These are phyloP conservation scores for Diaporthe vaccinii DNA, from an alignment of 2,329 filamentous ascomycete species.

Conservation along the genomic window DNA sequence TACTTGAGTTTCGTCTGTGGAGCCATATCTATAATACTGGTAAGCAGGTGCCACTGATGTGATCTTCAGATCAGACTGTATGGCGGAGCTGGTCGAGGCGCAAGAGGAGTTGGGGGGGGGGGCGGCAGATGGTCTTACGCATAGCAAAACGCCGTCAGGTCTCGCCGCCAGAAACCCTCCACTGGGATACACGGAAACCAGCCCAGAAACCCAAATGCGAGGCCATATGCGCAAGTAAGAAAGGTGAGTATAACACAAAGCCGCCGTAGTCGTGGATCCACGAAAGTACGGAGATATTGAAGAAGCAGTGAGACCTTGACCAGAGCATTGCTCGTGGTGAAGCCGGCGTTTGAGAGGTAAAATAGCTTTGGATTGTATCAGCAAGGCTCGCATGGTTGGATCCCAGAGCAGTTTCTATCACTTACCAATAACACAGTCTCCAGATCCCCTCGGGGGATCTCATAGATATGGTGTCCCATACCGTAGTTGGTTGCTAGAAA, in stretches of 20 bases:
- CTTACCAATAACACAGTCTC: constrained; percentile 36
- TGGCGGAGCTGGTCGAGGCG: no score
- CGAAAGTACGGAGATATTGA: constrained; percentile 43
- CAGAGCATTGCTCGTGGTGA: constrained; percentile 42
- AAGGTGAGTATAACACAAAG: constrained; percentile 41
- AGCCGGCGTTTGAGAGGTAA: constrained; percentile 41
- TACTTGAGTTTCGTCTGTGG: constrained; percentile 44
- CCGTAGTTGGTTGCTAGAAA: constrained; percentile 6
- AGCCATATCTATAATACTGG: constrained; percentile 49
- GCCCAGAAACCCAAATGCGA: constrained; percentile 44
- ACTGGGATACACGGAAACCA: constrained; percentile 48
- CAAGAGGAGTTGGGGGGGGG: no score
- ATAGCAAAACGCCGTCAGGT: not conserved
- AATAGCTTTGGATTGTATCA: constrained; percentile 32
- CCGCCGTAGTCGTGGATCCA: not conserved
- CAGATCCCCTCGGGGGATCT: not conserved
- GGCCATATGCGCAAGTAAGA: constrained; percentile 43
- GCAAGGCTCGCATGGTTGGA: no score
- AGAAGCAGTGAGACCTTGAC: constrained; percentile 44
- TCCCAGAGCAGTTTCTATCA: fast-evolving
- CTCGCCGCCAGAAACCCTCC: constrained; percentile 43
- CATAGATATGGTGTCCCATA: constrained; percentile 23
- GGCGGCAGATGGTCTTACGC: not conserved
- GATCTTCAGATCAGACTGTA: not conserved
- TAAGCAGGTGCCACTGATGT: not conserved